Conservation (phyloP, 2,329 filamentous ascomycete species). For the Orbilia oligospora region DNA sequence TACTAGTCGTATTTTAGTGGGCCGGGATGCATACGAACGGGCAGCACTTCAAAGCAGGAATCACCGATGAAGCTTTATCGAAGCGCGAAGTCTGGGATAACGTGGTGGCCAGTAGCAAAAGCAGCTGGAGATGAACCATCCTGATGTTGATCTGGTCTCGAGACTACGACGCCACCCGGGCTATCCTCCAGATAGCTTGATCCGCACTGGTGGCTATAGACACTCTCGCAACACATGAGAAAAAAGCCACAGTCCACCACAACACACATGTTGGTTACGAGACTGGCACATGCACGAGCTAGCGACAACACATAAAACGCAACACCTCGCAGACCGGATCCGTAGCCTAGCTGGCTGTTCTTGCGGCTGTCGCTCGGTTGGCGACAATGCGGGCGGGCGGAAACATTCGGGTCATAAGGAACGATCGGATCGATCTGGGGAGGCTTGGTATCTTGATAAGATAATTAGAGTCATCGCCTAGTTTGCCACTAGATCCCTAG, state of each 20-base stretch:
- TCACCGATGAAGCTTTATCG: neutral
- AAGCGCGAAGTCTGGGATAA: neutral
- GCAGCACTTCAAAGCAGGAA: neutral
- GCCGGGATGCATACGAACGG: neutral
- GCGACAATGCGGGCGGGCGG: slow-evolving; percentile 3
- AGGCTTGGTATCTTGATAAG: neutral
- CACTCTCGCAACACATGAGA: neutral
- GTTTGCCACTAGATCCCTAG: neutral
- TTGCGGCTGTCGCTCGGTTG: slow-evolving; percentile 1
- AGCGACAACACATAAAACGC: slow-evolving; percentile 2
- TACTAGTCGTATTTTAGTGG: neutral
- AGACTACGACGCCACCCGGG: neutral
- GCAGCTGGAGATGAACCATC: neutral
- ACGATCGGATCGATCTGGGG: neutral
- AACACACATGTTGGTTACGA: neutral
- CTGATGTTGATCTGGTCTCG: neutral
- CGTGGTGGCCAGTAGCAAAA: neutral
- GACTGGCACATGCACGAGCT: too few species aligned
- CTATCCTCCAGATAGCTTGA: too few species aligned
- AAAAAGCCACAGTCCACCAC: neutral
- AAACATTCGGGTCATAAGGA: neutral
- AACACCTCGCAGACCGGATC: neutral
- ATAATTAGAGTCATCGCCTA: slow-evolving; percentile 1
- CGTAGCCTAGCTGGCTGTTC: neutral
- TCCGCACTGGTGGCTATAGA: too few species aligned